Evolutionary conservation across 2,329 filamentous ascomycete species (phyloP), one percentile per base, ranked within the genome.

Genomic region (Moelleriella libera): DNA sequence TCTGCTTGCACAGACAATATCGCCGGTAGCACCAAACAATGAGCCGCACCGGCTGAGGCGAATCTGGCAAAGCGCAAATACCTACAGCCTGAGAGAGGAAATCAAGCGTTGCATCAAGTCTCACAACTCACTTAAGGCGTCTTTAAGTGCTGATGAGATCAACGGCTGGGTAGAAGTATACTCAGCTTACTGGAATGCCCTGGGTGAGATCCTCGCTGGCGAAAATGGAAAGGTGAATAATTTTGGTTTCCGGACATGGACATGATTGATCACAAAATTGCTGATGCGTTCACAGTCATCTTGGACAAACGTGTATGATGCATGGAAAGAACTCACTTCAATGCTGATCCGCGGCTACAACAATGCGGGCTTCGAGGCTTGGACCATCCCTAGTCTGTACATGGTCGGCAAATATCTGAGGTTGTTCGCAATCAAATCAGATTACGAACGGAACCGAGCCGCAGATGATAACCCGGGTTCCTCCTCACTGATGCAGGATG

Each of bases 351-450:
- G 88, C 54, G 88, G 88, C 32, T 96, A 96, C 61, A 83, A 81
- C 37, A 83, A 76, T 53, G 71, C 74, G 48, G 75, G 78, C 3
- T 87, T 97, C 56, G 82, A 87, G 53, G 83, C 88, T 32, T 98
- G 92, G 90, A 92, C 88, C 0, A 80, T 98, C 46, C 89, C 92
- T 4, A 89, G 86, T 59, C 72, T 98, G 40, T 97, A 97, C 60
- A 76, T 85, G 46, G 82, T 83, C 29, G 89, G 88, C 47, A 94
- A 88, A 65, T 88, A 94, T 61, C 66, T 98, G 50, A 76, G 92
- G 50, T 69, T 84, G 42, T 94, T 95, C 65, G 92, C 92, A 44
- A 92, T 96, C 62, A 87, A 83, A 59, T 89, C 92, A 48, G 92
- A 98, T 61, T 78, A 82, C 39, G 83, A 85, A 58, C 69, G 74